These are phyloP conservation scores for Apiospora phragmitis DNA, from an alignment of 2,329 filamentous ascomycete genomes.

Conservation along the genomic window DNA sequence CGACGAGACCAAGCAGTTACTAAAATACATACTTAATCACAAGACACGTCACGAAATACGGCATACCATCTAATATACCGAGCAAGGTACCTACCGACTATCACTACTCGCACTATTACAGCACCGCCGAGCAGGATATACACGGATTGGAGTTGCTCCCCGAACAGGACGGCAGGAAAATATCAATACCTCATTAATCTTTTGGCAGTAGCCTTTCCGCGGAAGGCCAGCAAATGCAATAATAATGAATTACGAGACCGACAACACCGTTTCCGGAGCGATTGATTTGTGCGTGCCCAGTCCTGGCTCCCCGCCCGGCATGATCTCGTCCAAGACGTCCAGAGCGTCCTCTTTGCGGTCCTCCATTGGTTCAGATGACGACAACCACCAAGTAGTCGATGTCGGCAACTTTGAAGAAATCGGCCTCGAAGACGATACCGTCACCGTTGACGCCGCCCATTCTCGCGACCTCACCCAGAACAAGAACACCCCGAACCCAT, in stretches of 20 bases:
- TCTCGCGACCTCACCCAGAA: constrained; percentile 33
- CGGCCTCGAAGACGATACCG: constrained; percentile 72
- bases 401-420: constrained; percentile 91
- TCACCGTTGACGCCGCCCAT: constrained; percentile 33
- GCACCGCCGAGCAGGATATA: neutral
- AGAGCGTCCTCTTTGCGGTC: constrained; percentile 89
- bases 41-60: neutral
- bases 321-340: constrained; percentile 82
- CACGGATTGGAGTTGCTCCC: neutral
- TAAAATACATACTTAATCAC: neutral
- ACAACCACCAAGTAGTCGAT: constrained; percentile 69
- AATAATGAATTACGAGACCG: constrained; percentile 44
- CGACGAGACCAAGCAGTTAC: neutral
- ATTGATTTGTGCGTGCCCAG: constrained; percentile 35
- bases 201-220: neutral
- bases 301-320: constrained; percentile 73
- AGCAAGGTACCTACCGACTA: neutral
- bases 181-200: neutral
- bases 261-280: constrained; percentile 34
- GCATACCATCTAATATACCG: neutral
- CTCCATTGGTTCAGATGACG: constrained; percentile 64
- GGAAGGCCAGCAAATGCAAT: constrained; percentile 3
- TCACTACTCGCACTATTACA: neutral
- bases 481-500: constrained; percentile 46
- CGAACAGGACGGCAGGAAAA: neutral